These are phyloP conservation scores for Onygenales sp. DNA, from an alignment of 2,329 filamentous ascomycete genomes.

Conservation along the genomic window DNA sequence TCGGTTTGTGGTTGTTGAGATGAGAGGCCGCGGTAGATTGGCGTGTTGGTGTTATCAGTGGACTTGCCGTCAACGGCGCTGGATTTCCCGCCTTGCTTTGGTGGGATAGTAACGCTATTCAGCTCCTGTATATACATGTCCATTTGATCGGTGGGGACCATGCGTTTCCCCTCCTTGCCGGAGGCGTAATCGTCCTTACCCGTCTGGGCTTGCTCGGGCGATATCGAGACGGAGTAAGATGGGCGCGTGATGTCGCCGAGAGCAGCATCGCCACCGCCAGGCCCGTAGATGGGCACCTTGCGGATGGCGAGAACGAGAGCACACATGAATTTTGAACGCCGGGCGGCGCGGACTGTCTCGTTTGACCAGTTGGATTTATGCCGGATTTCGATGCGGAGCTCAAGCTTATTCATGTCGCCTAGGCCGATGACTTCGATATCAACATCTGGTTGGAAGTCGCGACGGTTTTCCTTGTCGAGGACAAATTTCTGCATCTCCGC, in stretches of 20 bases:
- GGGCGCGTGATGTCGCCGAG: conserved; percentile 61
- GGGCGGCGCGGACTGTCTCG: conserved; percentile 67
- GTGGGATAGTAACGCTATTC: conserved; percentile 3
- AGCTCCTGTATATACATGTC: conserved; percentile 8
- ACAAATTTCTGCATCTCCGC: conserved; percentile 81
- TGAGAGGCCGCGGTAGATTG: conserved; percentile 21
- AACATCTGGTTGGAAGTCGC: conserved; percentile 84
- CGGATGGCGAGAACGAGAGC: conserved; percentile 77
- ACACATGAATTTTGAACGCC: conserved; percentile 94
- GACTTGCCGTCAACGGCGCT: conserved; percentile 21
- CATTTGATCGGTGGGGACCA: conserved; percentile 45
- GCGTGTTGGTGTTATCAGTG: conserved; percentile 15
- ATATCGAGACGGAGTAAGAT: conserved; percentile 67
- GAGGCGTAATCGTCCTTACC: conserved; percentile 52
- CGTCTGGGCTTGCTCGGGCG: conserved; percentile 55
- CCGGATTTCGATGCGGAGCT: conserved; percentile 71
- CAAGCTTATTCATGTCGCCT: conserved; percentile 77
- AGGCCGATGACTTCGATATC: conserved; percentile 69
- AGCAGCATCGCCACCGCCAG: conserved; percentile 60
- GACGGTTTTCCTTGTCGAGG: conserved; percentile 67
- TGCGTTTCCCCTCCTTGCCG: conserved; percentile 54
- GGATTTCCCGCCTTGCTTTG: conserved; percentile 10
- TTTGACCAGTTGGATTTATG: conserved; percentile 94
- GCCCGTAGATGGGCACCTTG: conserved; percentile 75
- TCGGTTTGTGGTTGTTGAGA: conserved; percentile 2